Evolutionary conservation across 345 rosid species (phyloP), one percentile per base, ranked within the genome.

Genomic region (Euphorbia pulcherrima): DNA sequence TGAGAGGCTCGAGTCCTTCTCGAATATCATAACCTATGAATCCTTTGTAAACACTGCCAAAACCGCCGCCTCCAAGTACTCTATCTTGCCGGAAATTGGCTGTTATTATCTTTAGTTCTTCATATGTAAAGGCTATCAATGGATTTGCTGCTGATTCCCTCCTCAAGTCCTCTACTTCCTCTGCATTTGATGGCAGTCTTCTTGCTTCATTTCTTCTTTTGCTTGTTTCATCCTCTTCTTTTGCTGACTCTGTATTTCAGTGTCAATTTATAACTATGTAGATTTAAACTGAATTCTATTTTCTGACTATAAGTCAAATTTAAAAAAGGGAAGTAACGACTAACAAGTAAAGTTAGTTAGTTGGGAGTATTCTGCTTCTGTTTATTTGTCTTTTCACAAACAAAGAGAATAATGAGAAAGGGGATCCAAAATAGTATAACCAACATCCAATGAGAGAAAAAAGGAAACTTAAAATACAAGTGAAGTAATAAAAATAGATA

Each of bases 11-110:
- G 72, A 87, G 80, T 40, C 83, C 90, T 68, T 87, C 84, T 68
- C 91, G 79, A 9, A 78, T 71, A 77, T 87, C 88, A 53, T 89
- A 86, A 17, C 79, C 53, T 7, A 93, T 83, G 57, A 87, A 84
- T 12, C 98, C 98, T 80, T 93, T 89, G 74, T 88, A 94, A 62
- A 94, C 99, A 60, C 87, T 80, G 59, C 99, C 99, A 61, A 94
- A 94, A 9, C 99, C 99, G 13, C 99, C 99, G 35, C 99, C 97
- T 33, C 99, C 99, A 77, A 94, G 78, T n/a, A 94, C 85, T 4
- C 84, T 69, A 75, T 93, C 99, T 73, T 85, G 96, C 85, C 99
- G 82, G 70, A 94, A 94, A 75, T 91, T 89, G 5, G 68, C 81
- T 1, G 99, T 94, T 46, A 94, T 88, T 62, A 68, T 74, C 78